Percentiles rank a stretch among this genome's conserved stretches.
Evolutionary conservation across 140 eudicot species (phyloP).

Genomic region (Bidens hawaiensis): DNA sequence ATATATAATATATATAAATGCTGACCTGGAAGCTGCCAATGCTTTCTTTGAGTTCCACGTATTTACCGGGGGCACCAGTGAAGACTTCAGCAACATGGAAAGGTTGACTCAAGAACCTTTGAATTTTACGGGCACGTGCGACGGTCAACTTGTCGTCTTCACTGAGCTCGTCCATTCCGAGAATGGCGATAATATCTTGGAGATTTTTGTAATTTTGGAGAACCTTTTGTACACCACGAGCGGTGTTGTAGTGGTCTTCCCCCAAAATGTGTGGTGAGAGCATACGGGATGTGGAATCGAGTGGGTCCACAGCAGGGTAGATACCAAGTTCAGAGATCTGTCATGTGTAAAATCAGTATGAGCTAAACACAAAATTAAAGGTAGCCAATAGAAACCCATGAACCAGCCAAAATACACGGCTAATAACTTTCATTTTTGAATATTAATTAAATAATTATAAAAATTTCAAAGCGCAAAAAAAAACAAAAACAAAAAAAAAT

Average conservation of each 20-base stretch:
- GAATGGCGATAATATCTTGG: conserved; percentile 73
- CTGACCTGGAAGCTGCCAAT: conserved; percentile 69
- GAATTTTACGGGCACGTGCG: conserved; percentile 77
- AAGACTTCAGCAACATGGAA: conserved; percentile 85
- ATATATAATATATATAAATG: too few relatives aligned
- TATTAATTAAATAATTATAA: too few relatives aligned
- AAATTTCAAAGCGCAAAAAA: too few relatives aligned
- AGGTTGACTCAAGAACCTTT: conserved; percentile 77
- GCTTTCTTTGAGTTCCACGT: conserved; percentile 74
- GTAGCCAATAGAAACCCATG: not conserved
- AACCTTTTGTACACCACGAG: conserved; percentile 82
- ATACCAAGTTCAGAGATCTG: conserved; percentile 82
- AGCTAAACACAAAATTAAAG: not conserved
- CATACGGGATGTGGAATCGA: conserved; percentile 79
- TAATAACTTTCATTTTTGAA: too few relatives aligned
- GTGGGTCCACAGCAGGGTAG: conserved; percentile 80
- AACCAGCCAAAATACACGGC: not conserved
- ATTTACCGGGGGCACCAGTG: conserved; percentile 88
- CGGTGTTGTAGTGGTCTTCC: conserved; percentile 76
- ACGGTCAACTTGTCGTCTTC: conserved; percentile 83
- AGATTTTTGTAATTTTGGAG: conserved; percentile 77
- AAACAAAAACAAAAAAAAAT: too few relatives aligned
- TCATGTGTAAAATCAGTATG: not conserved
- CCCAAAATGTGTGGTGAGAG: conserved; percentile 74
- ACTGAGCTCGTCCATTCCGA: conserved; percentile 80